Conservation (phyloP, 805 yeast genomes). For the Pichia rugopelliculosa region DNA sequence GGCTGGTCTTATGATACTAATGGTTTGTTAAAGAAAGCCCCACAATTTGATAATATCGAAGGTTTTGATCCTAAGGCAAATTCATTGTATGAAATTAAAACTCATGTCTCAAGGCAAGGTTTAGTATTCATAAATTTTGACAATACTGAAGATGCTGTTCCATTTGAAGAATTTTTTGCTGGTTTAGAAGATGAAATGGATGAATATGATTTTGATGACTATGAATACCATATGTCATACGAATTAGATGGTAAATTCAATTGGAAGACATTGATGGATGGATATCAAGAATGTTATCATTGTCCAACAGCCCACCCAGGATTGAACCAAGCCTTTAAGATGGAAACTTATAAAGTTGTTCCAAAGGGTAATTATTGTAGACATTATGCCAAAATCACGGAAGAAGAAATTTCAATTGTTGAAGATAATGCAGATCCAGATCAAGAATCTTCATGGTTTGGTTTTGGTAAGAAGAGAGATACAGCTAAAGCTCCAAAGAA, state of each 20-base stretch:
- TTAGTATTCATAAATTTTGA: slow-evolving; percentile 51
- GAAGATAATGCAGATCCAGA: slow-evolving; percentile 29
- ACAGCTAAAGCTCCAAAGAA: slow-evolving; percentile 23
- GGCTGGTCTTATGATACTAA: slow-evolving; percentile 63
- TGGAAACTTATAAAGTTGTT: slow-evolving; percentile 59
- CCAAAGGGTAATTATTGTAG: slow-evolving; percentile 54
- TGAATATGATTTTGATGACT: slow-evolving; percentile 53
- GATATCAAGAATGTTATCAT: slow-evolving; percentile 62
- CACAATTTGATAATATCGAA: slow-evolving; percentile 51
- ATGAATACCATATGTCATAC: slow-evolving; percentile 58
- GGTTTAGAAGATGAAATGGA: slow-evolving; percentile 46
- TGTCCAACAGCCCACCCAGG: slow-evolving; percentile 67
- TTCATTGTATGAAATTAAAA: slow-evolving; percentile 46
- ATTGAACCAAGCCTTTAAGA: slow-evolving; percentile 45
- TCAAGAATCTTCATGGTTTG: slow-evolving; percentile 44
- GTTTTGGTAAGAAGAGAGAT: slow-evolving; percentile 35
- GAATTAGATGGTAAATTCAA: slow-evolving; percentile 57
- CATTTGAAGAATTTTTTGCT: slow-evolving; percentile 45
- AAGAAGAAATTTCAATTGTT: slow-evolving; percentile 26
- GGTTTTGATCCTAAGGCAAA: slow-evolving; percentile 51
- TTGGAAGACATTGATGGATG: slow-evolving; percentile 64
- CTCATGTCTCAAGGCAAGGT: slow-evolving; percentile 50
- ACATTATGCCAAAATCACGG: slow-evolving; percentile 50
- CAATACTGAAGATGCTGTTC: slow-evolving; percentile 33
- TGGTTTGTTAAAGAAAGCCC: slow-evolving; percentile 52